Conservation (phyloP, 495 filamentous ascomycete genomes). For the Bacidia gigantensis region DNA sequence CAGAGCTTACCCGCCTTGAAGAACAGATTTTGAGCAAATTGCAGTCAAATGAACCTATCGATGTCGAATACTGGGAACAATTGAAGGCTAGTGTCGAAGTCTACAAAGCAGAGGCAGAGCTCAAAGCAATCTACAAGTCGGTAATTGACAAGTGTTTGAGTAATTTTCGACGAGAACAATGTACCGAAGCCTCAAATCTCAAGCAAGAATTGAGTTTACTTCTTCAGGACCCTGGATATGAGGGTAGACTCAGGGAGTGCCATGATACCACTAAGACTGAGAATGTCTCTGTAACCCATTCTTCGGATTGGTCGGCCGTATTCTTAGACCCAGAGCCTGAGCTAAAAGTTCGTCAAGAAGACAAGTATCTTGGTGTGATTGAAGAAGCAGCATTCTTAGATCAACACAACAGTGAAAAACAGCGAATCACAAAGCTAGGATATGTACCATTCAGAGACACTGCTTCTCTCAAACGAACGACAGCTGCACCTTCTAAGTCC, state of each 20-base stretch:
- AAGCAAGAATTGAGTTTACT: constrained; percentile 38
- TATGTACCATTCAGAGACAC: constrained; percentile 51
- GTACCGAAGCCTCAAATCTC: constrained; percentile 52
- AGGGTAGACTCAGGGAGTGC: not conserved
- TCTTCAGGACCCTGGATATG: constrained; percentile 4
- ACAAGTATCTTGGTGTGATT: constrained; percentile 48
- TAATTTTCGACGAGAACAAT: constrained; percentile 51
- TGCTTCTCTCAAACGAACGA: constrained; percentile 34
- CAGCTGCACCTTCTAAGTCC: constrained; percentile 21
- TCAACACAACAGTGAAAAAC: constrained; percentile 41
- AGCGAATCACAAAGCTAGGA: constrained; percentile 52
- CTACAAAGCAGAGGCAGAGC: constrained; percentile 81
- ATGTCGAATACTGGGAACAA: constrained; percentile 96
- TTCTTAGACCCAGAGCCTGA: constrained; percentile 57
- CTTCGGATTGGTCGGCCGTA: too few species aligned
- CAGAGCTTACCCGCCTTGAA: constrained; percentile 74
- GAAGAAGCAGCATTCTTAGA: constrained; percentile 50
- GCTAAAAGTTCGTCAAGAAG: constrained; percentile 52
- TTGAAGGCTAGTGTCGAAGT: constrained; percentile 70
- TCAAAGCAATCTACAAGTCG: constrained; percentile 66
- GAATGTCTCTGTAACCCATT: not conserved
- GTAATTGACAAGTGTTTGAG: constrained; percentile 63
- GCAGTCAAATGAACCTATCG: constrained; percentile 77
- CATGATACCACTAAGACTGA: not conserved
- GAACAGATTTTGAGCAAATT: constrained; percentile 72